A percentile compares a stretch with the other conserved stretches of the same genome.
Conservation (phyloP, 768 basidiomycete genomes). For the Tulasnella sp. region DNA sequence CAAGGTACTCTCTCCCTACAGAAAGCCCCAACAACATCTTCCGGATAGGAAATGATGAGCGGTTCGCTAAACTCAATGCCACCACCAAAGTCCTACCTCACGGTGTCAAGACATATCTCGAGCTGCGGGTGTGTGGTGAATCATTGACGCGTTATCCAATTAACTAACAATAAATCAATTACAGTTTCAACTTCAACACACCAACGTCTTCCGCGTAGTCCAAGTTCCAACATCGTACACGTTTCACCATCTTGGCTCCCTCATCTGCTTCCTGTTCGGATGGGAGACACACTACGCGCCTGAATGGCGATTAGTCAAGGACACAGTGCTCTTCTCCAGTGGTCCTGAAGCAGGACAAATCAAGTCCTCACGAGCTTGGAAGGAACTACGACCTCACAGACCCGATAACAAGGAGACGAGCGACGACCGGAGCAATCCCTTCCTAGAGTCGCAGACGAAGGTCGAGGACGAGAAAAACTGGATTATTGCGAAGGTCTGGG, state of each 20-base stretch:
- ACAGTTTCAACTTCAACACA: slow-evolving; percentile 3
- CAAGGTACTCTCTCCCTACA: slow-evolving; percentile 9
- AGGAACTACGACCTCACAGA: no score
- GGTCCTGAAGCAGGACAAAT: background rate
- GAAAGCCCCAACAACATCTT: slow-evolving; percentile 10
- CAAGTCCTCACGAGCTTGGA: background rate
- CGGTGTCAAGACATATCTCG: slow-evolving; percentile 7
- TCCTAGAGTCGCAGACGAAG: background rate
- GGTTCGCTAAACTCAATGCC: background rate
- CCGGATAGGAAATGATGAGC: slow-evolving; percentile 10
- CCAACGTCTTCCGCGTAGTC: slow-evolving; percentile 9
- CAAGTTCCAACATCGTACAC: slow-evolving; percentile 9
- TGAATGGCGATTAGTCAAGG: slow-evolving; percentile 9
- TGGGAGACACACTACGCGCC: no score
- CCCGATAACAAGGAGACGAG: no score
- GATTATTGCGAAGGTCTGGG: slow-evolving; percentile 10
- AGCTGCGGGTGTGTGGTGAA: slow-evolving; percentile 13
- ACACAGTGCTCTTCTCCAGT: background rate
- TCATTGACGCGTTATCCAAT: no score
- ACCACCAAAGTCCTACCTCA: background rate
- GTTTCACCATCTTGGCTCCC: slow-evolving; percentile 4
- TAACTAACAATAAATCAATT: no score
- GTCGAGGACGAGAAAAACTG: slow-evolving; percentile 11
- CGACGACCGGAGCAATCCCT: no score
- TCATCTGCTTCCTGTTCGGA: slow-evolving; percentile 11